Base-by-base conservation (phyloP, 192 early-diverging fungal species). In the Glomus cerebriforme region DNA sequence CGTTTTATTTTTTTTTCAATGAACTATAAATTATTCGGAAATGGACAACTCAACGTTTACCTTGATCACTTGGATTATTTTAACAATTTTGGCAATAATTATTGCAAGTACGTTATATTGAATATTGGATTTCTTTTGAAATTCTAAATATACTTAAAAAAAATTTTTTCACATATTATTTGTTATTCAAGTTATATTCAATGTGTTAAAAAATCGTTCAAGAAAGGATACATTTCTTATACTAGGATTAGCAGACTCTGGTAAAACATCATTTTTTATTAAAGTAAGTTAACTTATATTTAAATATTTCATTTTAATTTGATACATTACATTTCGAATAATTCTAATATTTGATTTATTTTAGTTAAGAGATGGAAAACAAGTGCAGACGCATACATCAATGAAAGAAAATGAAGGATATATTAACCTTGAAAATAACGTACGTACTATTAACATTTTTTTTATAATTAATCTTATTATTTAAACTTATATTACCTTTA, bases 401-500 rank as follows among this genome's bases (percentile, higher is more conserved):
- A 92, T 93, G 84, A 89, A 87, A 62, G 89, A 94, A 79, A 94
- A 94, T 73, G 89, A 92, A 80, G 90, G 80, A 13, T 73, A 84
- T 54, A 80, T 93, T 68, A 75, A 68, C 7, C 79, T 83, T 79
- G 58, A 84, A 87, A 82, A 88, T 81, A 79, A 73, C 59, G 59
- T 39, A 75, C n/a, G 63, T 35, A 49, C 17, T 43, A 39, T 29
- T 2, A 19, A n/a, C 7, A 5, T 13, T 39, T 47, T 54, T 19
- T 35, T 7, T 59, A 27, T 43, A 22, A 4, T 54, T 39, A 0
- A 22, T 45, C 27, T 45, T 22, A 35, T 29, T 39, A 31, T 59
- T 17, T 39, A 8, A 4, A 2, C 0, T 26, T 17, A 15, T 59
- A n/a, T 15, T 58, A 62, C 5, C 10, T 32, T n/a, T 31, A 27